These are phyloP conservation scores for Mucor plumbeus DNA, from an alignment of 371 early-diverging fungal species.

Conservation along the genomic window DNA sequence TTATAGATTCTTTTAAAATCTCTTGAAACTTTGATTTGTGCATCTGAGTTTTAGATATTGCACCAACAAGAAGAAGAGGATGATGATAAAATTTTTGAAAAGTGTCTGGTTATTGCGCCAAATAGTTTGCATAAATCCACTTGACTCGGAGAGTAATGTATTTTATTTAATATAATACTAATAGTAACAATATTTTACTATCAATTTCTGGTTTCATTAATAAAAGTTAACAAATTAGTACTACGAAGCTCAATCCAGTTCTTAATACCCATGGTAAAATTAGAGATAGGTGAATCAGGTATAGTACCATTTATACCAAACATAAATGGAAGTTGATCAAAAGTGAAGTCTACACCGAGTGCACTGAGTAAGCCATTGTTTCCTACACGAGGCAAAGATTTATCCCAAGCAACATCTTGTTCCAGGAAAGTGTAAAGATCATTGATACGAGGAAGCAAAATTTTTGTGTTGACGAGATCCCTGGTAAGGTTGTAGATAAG, in stretches of 20 bases:
- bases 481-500: conserved; percentile 11
- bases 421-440: conserved; percentile 12
- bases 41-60: too few species aligned
- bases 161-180: too few species aligned
- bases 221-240: conserved; percentile 9
- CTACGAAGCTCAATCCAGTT: conserved; percentile 16
- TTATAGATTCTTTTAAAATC: too few species aligned
- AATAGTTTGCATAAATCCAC: too few species aligned
- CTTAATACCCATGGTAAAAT: conserved; percentile 3
- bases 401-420: conserved; percentile 39
- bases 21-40: too few species aligned
- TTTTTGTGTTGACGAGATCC: conserved; percentile 13
- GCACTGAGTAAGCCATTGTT: neutral
- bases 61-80: too few species aligned
- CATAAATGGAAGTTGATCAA: neutral
- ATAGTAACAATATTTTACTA: too few species aligned
- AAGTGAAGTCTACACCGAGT: neutral
- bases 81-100: too few species aligned
- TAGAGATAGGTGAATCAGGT: conserved; percentile 4
- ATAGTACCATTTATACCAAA: neutral
- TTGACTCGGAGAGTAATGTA: too few species aligned
- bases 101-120: too few species aligned
- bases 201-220: conserved; percentile 5
- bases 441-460: conserved; percentile 24
- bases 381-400: conserved; percentile 22